Base-by-base conservation (phyloP, 2,329 filamentous ascomycete species). In the Phymatotrichopsis omnivora region DNA sequence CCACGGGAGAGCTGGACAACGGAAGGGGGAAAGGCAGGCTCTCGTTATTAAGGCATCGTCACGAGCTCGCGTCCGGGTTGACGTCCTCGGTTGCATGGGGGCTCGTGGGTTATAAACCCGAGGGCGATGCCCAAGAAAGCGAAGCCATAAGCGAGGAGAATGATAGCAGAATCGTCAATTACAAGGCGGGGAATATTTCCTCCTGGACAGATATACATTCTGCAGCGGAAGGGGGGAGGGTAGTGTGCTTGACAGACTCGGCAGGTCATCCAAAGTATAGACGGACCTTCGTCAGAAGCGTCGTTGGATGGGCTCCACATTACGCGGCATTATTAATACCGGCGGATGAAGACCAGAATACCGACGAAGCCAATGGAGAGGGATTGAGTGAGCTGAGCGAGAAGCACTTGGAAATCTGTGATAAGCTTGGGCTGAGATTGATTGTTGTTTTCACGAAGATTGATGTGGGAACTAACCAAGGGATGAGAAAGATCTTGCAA, bases 31-130 rank as follows among this genome's bases (percentile, higher is more conserved):
- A 86, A 61, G 93, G 85, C 60, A 76, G 91, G 42, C 69, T 95
- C 20, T 89, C 84, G 58, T 71, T 96, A 39, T 69, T 98, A 23
- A 94, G 86, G 61, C 91, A 98, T 64, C 78, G 84, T 8, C 91
- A 98, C 61, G 91, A 98, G 62, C 82, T 96, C 46, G 80, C 75
- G 3, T 93, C 89, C 2, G 91, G 91, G 0, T 73, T 94, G 52
- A 98, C 91, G 1, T 95, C 86, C 60, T 96, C 89, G 5, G 81
- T 98, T 33, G 85, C 91, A 0, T 89, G 95, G 59, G 91, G 96
- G 62, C 70, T 98, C 7, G 75, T 98, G 51, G 91, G 91, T 6
- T 98, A 96, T 61, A 71, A 73, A 31, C 66, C 69, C 3, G 36
- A 43, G 4, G 33, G 42, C 14, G 32, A 47, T 5, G 49, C 48